Evolutionary conservation across 83 land plant species (phyloP), one percentile per base, ranked within the genome.

Genomic region (Isoetes engelmannii): DNA sequence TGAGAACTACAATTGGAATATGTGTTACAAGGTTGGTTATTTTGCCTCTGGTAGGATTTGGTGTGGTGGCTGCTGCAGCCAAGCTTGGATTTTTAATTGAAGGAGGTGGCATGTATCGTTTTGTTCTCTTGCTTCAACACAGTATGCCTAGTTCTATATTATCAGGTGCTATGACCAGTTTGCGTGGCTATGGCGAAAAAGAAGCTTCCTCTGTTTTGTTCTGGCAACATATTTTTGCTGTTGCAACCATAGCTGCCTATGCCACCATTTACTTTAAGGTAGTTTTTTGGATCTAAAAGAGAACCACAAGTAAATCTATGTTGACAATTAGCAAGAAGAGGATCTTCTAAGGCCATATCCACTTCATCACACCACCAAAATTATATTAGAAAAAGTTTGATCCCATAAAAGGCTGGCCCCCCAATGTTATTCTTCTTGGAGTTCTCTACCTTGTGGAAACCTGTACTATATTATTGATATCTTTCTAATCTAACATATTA

Each of bases 131-230:
- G 69, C 67, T 88, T 73, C 96, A 90, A 69, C 82, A 90, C 61
- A 84, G 89, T 4, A 88, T 80, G 56, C 92, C 92, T 9, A 90
- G 85, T 69, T 84, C 96, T 6, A 85, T 90, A 56, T 71, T 90
- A 64, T 57, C 80, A 41, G 96, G 85, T 9, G 96, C 89, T 18
- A 78, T 90, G 71, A 84, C 95, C 9, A 85, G 85, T 60, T 70
- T 90, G 70, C 80, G 92, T 54, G 89, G 92, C 4, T 90, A 83
- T 76, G 96, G 86, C n/a, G 84, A 77, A 41, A 80, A 74, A 7
- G 96, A 90, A 66, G 89, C 96, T 12, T 87, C 92, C 13, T 84
- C 96, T 4, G 75, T 87, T 17, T 73, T 90, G 57, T 90, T 90
- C 70, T 87, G 95, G 92, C 90, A 86, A 48, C 95, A 90, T 61